A percentile compares a stretch with the other conserved stretches of the same genome.
Conservation (phyloP, 1,284 basidiomycete genomes). For the Leccinum subrobustum region DNA sequence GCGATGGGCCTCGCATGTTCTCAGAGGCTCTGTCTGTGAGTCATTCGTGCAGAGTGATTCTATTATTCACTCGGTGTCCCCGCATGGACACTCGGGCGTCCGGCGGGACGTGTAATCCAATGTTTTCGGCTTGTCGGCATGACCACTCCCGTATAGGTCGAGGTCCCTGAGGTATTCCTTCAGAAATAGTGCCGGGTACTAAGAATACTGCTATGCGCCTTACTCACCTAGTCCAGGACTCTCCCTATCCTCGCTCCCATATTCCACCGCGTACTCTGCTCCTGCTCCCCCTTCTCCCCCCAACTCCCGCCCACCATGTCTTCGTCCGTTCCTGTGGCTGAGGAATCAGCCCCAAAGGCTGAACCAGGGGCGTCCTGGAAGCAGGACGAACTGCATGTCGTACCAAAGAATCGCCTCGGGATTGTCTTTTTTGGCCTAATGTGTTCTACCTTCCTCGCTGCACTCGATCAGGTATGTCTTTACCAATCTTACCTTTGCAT, state of each 20-base stretch:
- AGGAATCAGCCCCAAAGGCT: constrained; percentile 22
- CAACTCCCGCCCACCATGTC: constrained; percentile 6
- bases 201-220: constrained; percentile 6
- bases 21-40: background rate
- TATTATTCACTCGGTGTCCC: background rate
- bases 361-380: constrained; percentile 53
- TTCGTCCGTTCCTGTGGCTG: background rate
- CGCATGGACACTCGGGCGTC: background rate
- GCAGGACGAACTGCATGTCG: constrained; percentile 46
- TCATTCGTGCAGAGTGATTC: background rate
- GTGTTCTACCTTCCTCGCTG: constrained; percentile 54
- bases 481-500: background rate
- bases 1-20: background rate
- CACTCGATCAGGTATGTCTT: constrained; percentile 52
- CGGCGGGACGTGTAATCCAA: background rate
- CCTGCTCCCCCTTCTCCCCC: background rate
- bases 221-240: constrained; percentile 3
- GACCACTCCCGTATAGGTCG: background rate
- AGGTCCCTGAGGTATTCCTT: background rate
- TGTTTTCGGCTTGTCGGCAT: constrained; percentile 9
- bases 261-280: background rate
- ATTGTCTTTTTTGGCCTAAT: constrained; percentile 59
- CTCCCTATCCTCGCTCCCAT: background rate
- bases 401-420: constrained; percentile 53
- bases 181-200: constrained; percentile 8